Base-by-base conservation (phyloP, 2,329 filamentous ascomycete genomes). In the Penicillium vulpinum region DNA sequence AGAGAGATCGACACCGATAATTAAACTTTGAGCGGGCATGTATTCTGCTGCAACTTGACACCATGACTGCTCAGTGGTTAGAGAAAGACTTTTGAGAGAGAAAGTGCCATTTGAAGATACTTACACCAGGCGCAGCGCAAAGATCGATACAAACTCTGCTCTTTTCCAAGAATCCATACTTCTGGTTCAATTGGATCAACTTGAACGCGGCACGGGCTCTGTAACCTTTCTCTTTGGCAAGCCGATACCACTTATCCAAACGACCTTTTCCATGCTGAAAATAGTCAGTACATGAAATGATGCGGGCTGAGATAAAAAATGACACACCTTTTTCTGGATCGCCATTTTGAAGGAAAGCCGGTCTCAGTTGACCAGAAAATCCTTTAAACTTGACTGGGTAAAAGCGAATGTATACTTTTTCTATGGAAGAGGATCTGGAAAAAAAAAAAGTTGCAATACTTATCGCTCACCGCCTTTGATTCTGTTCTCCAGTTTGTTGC, bases 151-250 rank as follows among this genome's bases (percentile, higher is more conserved):
- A 81, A 69, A 97, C 94, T 81, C 91, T 96, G 78, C 91, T 95
- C 82, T 95, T 93, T 77, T 97, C 92, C 67, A 99, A 81, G 77
- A 99, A 99, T 66, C 91, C 90, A 88, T 96, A 99, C 75, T 97
- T 97, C 79, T 97, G 97, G 81, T 99, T 99, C 69, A 99, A 81
- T 76, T 99, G 93, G 66, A 99, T 93, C 67, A 99, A 80, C 80
- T 99, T 99, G 84, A 97, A 97, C 55, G 94, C 92, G 67, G 94
- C 92, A 83, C 94, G 86, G 60, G 94, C 93, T 70, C 94, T 85
- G 74, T 97, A 99, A 61, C 94, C 94, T 77, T 97, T 97, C 76
- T 99, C 94, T 78, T 99, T 99, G 60, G 94, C 94, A 70, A 97
- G 87, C 74, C 92, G 93, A 79, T 97, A 99, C 91, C 92, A 97